phyloP scores from a whole-genome alignment of 73 alveolate genomes.

The Paramecium caudatum region DNA sequence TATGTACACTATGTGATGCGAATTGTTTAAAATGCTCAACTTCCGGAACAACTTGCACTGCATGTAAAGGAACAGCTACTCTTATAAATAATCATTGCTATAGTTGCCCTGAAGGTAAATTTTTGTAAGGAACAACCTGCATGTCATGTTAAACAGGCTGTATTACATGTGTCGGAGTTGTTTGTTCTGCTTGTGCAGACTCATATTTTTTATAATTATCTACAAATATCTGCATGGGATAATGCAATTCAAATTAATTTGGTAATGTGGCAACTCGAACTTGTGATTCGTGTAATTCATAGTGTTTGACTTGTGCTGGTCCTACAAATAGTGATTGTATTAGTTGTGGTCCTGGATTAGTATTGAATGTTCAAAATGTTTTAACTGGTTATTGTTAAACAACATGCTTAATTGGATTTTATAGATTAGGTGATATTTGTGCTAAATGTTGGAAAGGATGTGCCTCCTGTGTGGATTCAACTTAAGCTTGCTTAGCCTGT shows the following conservation, averaged over 20 bases:
- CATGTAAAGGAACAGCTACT: slow-evolving; percentile 14
- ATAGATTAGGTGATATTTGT: background rate
- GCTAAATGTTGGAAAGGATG: slow-evolving; percentile 14
- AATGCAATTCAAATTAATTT: background rate
- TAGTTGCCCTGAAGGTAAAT: slow-evolving; percentile 6
- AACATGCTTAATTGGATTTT: background rate
- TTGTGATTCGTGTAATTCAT: background rate
- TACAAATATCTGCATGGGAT: background rate
- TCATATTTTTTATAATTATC: background rate
- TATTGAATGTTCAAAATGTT: background rate
- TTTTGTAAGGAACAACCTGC: slow-evolving; percentile 2
- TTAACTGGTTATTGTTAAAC: background rate
- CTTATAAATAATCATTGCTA: background rate
- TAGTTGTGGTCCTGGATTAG: background rate
- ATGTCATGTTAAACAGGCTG: background rate
- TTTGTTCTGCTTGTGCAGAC: background rate
- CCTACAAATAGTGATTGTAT: slow-evolving; percentile 11
- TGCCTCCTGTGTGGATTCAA: slow-evolving; percentile 12
- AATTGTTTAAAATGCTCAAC: background rate
- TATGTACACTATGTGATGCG: slow-evolving; percentile 2
- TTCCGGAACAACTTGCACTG: slow-evolving; percentile 10
- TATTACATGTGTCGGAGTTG: background rate
- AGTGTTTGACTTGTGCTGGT: background rate
- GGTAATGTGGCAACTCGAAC: slow-evolving; percentile 3
- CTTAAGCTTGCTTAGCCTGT: slow-evolving; percentile 30